phyloP scores from a whole-genome alignment of 768 basidiomycete genomes.

The Pleurotus cornucopiae region DNA sequence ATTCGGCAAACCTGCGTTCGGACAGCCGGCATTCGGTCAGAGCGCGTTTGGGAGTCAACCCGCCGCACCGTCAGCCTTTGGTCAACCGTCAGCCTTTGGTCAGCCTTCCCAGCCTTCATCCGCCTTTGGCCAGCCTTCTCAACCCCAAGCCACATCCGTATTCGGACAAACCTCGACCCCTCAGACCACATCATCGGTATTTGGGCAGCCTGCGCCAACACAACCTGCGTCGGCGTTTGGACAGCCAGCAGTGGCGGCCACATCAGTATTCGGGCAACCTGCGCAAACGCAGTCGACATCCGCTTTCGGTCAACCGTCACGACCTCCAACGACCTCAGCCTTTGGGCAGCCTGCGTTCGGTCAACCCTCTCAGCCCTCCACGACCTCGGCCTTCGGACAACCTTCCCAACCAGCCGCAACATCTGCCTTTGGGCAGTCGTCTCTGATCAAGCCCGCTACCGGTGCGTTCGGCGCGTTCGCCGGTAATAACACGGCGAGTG shows the following conservation, averaged over 20 bases:
- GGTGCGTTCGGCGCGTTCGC: constrained; percentile 48
- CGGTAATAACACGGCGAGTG: constrained; percentile 19
- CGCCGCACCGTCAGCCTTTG: constrained; percentile 24
- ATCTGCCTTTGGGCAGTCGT: constrained; percentile 15
- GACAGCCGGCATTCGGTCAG: constrained; percentile 27
- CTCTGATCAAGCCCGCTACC: constrained; percentile 44
- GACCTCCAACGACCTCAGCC: constrained; percentile 18
- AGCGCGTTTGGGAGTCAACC: constrained; percentile 29
- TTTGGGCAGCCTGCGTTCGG: constrained; percentile 18
- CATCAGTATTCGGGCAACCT: constrained; percentile 11
- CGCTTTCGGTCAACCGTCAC: constrained; percentile 22
- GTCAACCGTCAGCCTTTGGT: constrained; percentile 14
- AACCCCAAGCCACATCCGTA: constrained; percentile 15
- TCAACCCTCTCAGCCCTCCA: constrained; percentile 9
- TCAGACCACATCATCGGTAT: constrained; percentile 22
- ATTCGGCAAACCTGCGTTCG: constrained; percentile 34
- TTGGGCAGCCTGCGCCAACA: constrained; percentile 14
- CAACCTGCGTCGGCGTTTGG: constrained; percentile 26
- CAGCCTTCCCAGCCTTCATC: not conserved
- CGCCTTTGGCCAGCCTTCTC: not conserved
- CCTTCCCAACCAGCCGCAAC: constrained; percentile 13
- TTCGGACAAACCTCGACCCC: constrained; percentile 22
- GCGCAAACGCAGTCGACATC: constrained; percentile 41
- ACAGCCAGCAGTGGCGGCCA: constrained; percentile 12
- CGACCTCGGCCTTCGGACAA: constrained; percentile 27